Evolutionary conservation across 306 rosid species (phyloP).

Genomic region (Acacia confusa): DNA sequence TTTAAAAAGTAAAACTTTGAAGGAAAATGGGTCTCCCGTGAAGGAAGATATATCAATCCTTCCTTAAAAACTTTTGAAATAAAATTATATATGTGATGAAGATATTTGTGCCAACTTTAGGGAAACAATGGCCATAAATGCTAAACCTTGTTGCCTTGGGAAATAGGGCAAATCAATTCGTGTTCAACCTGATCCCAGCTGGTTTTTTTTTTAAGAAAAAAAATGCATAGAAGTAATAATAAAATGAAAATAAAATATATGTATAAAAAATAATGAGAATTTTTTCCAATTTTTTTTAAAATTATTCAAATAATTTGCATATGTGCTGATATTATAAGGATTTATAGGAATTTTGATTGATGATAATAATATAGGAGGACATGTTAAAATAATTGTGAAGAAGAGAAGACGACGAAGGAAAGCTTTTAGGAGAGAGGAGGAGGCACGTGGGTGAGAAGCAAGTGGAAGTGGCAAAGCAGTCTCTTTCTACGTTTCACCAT

Average conservation of each 20-base stretch:
- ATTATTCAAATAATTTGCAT: no score
- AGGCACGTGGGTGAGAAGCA: not conserved
- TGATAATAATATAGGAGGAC: not conserved
- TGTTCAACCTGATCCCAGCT: not conserved
- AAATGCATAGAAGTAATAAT: not conserved
- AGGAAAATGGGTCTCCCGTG: not conserved
- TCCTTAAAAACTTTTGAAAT: not conserved
- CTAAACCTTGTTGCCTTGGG: not conserved
- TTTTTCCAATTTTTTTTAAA: not conserved
- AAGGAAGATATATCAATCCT: not conserved
- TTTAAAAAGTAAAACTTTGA: not conserved
- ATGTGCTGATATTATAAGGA: not conserved
- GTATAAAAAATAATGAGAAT: not conserved
- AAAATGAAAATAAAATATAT: not conserved
- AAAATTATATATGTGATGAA: not conserved
- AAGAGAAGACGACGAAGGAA: not conserved
- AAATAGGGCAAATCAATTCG: not conserved
- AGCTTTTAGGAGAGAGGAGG: not conserved
- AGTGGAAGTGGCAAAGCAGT: not conserved
- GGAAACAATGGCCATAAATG: not conserved
- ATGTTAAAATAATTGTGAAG: not conserved
- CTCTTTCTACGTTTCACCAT: not conserved
- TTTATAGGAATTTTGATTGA: not conserved
- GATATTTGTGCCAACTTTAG: not conserved
- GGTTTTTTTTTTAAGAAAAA: not conserved